Base-by-base conservation (phyloP, 805 yeast genomes). In the Nakazawaea peltata region DNA sequence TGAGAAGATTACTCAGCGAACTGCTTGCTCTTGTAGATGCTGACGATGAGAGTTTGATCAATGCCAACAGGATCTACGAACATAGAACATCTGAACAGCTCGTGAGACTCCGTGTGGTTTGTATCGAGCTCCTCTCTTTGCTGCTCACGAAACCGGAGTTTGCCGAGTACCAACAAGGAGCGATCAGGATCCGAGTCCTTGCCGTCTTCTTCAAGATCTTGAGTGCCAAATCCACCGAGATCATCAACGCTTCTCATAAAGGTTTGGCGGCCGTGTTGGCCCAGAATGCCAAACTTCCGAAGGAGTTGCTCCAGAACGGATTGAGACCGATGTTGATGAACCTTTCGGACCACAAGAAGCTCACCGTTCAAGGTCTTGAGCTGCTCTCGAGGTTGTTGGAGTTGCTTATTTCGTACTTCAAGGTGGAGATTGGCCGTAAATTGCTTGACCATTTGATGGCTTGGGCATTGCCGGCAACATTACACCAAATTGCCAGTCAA, bases 1-100 rank as follows among this genome's bases (percentile, higher is more conserved):
- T 92, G 40, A 82, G 80, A 40, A 64, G 99, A 35, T 63, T 94
- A 37, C 60, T 92, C 8, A 73, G 84, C 39, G 99, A 92, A 53
- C 96, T 97, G 0, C 65, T 90, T 37, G 95, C 95, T 0, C 62
- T 92, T 32, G 97, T 92, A 6, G 98, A 92, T 59, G 97, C 98
- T 0, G 98, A 92, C 39, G 99, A 92, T 54, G 97, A 90, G 48
- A 84, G 95, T 2, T 65, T 94, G 42, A 86, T 95, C 0, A 84
- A 87, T 43, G 83, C 86, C 0, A 94, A 84, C 48, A 70, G 92
- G 24, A 76, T 86, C 2, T 73, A 83, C 30, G 98, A 92, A 50
- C 79, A 87, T 50, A 71, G 86, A 38, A 88, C 96, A 0, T 70
- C 95, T 0, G 90, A 85, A 50, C 97, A 90, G 48, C 65, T 94